phyloP scores from a whole-genome alignment of 2,329 filamentous ascomycete species.

The Blumeriella jaapii region DNA sequence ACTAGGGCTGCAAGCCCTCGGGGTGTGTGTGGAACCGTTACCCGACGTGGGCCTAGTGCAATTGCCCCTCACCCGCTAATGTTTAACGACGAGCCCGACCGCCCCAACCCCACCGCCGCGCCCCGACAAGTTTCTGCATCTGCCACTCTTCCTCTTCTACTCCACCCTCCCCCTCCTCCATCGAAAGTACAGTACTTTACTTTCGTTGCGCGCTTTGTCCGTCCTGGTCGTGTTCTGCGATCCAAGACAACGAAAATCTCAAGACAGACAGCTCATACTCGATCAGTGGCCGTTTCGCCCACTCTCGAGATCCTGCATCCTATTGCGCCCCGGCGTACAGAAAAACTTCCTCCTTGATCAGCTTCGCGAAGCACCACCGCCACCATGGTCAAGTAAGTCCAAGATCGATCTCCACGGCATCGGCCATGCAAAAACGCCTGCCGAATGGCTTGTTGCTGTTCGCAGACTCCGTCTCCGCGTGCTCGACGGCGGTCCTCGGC shows the following conservation, averaged over 20 bases:
- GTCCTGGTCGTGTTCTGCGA: conserved; percentile 18
- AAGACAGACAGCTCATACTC: conserved; percentile 19
- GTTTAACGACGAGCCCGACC: neutral
- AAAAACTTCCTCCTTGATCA: conserved; percentile 25
- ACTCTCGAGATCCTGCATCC: conserved; percentile 18
- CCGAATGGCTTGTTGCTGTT: too few relatives aligned
- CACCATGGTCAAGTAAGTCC: conserved; percentile 99
- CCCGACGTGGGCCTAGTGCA: neutral
- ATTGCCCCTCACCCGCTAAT: conserved; percentile 5
- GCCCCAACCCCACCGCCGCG: conserved; percentile 3
- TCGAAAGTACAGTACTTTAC: conserved; percentile 19
- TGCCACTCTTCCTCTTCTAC: conserved; percentile 6
- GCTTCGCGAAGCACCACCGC: conserved; percentile 52
- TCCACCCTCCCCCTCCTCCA: conserved; percentile 14
- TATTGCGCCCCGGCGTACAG: conserved; percentile 18
- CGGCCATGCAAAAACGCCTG: too few relatives aligned
- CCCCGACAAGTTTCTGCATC: conserved; percentile 4
- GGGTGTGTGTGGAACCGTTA: conserved; percentile 1
- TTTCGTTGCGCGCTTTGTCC: conserved; percentile 22
- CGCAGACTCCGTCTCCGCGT: conserved; percentile 2
- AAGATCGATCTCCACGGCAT: conserved; percentile 3
- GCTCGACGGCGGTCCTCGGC: conserved; percentile 8
- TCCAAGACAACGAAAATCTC: conserved; percentile 23
- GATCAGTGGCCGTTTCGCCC: conserved; percentile 16
- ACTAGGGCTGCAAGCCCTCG: conserved; percentile 2